These are phyloP conservation scores for Athelia sp. DNA, from an alignment of 1,284 basidiomycete species.

Conservation along the genomic window DNA sequence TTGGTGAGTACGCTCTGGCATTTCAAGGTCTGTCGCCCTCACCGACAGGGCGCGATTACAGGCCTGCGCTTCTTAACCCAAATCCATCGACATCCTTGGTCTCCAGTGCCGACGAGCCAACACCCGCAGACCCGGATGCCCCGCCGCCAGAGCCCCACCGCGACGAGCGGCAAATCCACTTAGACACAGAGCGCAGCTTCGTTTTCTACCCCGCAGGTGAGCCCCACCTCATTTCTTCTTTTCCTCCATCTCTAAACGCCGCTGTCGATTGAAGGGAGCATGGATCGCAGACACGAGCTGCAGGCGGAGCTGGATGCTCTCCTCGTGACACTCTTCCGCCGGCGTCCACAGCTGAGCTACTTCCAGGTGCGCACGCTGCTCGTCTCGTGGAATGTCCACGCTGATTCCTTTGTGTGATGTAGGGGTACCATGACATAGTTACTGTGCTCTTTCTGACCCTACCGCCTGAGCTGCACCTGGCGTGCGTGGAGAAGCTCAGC, in stretches of 20 bases:
- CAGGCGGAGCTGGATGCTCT: slow-evolving; percentile 71
- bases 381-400: background rate
- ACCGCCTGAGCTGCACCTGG: slow-evolving; percentile 50
- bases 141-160: slow-evolving; percentile 37
- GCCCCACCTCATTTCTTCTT: slow-evolving; percentile 20
- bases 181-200: slow-evolving; percentile 87
- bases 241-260: slow-evolving; percentile 7
- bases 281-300: slow-evolving; percentile 38
- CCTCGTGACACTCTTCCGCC: slow-evolving; percentile 73
- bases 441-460: slow-evolving; percentile 84
- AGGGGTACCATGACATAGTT: slow-evolving; percentile 90
- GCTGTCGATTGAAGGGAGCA: slow-evolving; percentile 18
- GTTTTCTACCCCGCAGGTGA: slow-evolving; percentile 85
- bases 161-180: slow-evolving; percentile 80
- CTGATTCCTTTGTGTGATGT: background rate
- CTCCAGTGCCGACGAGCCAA: background rate
- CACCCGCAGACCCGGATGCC: background rate
- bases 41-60: background rate
- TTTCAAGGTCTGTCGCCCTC: background rate
- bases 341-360: slow-evolving; percentile 71
- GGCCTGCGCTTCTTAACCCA: background rate
- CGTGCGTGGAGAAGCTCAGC: slow-evolving; percentile 67
- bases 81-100: background rate
- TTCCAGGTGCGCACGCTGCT: slow-evolving; percentile 71
- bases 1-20: background rate